Evolutionary conservation across 768 basidiomycete genomes (phyloP).

Genomic region (Gymnopilus junonius): DNA sequence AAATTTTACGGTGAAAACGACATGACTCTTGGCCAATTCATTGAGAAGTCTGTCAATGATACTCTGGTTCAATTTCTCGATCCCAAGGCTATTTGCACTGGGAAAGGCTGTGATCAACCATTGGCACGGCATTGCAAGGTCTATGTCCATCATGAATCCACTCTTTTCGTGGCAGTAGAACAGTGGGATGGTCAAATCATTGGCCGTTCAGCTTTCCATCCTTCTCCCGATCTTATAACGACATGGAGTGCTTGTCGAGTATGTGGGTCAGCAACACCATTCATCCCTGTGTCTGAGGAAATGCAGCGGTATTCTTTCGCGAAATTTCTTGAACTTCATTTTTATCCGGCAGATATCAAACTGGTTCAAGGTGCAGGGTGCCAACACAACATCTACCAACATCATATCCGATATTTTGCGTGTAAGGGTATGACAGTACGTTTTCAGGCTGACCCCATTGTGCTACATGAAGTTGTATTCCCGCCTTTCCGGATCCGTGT

Average conservation of each 20-base stretch:
- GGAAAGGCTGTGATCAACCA: slow-evolving; percentile 84
- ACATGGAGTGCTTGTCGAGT: slow-evolving; percentile 91
- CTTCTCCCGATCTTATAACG: slow-evolving; percentile 77
- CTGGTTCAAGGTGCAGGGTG: slow-evolving; percentile 89
- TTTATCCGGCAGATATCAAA: slow-evolving; percentile 88
- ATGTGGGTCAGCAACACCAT: slow-evolving; percentile 80
- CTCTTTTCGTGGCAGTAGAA: slow-evolving; percentile 84
- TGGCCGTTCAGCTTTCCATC: slow-evolving; percentile 52
- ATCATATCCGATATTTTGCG: slow-evolving; percentile 92
- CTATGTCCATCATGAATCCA: slow-evolving; percentile 88
- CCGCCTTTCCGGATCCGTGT: slow-evolving; percentile 88
- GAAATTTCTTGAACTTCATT: slow-evolving; percentile 94
- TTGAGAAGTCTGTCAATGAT: slow-evolving; percentile 78
- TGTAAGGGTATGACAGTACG: slow-evolving; percentile 83
- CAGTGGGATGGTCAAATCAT: slow-evolving; percentile 84
- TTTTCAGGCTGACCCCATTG: slow-evolving; percentile 84
- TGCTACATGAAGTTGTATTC: slow-evolving; percentile 84
- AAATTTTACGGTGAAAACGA: slow-evolving; percentile 94
- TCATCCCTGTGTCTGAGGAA: slow-evolving; percentile 88
- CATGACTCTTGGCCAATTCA: slow-evolving; percentile 90
- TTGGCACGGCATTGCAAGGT: slow-evolving; percentile 84
- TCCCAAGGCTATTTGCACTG: slow-evolving; percentile 77
- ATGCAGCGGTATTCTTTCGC: slow-evolving; percentile 95
- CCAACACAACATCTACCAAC: slow-evolving; percentile 91
- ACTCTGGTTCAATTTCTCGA: slow-evolving; percentile 72